Base-by-base conservation (phyloP, 2,329 filamentous ascomycete genomes). In the Beauveria pseudobassiana region DNA sequence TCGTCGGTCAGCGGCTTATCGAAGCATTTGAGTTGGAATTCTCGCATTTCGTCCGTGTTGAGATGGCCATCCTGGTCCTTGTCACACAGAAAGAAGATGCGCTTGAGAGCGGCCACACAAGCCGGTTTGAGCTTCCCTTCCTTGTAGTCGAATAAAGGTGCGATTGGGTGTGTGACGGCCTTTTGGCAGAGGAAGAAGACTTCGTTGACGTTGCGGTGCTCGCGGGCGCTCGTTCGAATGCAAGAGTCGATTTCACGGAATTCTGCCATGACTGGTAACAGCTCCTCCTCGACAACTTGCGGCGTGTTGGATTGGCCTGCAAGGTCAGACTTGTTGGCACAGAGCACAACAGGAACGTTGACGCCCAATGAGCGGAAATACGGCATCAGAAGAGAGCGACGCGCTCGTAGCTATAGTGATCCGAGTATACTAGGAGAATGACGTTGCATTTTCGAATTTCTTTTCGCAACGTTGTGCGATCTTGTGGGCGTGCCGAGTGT, bases 181-280 rank as follows among this genome's bases (percentile, higher is more conserved):
- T 98, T 98, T 74, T 99, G 95, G 74, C 95, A 99, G 16, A 99
- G 86, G 70, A 96, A 98, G 77, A 99, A 98, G 63, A 93, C 91
- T 74, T 93, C 93, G 73, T 96, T 96, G 72, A 97, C 90, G 74
- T 97, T 97, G 68, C 89, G 87, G 71, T 96, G 91, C 69, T 96
- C 91, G 68, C 91, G 86, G 22, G 93, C 92, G 74, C 93, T 98
- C 9, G 93, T 92, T 61, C 95, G 85, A 71, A 99, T 98, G 75
- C 95, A 99, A 0, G 93, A 96, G 73, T 99, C 95, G 65, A 99
- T 97, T 75, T 98, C 95, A 72, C 96, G 93, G 77, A 98, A 99
- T 76, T 99, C 95, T 64, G 90, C 88, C 95, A 99, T 97, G 66
- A 99, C 88, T 0, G 95, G 95, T 38, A 98, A 81, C 91, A 99